phyloP scores from a whole-genome alignment of 208 protist genomes.

The Crithidia sp. region DNA sequence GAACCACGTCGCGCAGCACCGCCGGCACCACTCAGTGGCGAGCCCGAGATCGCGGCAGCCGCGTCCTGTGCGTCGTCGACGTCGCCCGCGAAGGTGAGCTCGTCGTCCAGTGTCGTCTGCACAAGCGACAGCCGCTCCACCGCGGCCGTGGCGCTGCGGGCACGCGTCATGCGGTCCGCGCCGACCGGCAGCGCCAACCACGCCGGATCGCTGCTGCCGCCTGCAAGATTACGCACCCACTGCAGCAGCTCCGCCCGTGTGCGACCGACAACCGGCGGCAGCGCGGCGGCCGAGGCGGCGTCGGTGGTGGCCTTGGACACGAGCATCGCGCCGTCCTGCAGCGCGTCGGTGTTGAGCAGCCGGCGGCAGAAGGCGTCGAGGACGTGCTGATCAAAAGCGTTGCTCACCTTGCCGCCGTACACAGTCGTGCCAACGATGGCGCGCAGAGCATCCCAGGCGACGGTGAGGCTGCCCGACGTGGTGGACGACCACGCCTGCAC shows the following conservation, averaged over 20 bases:
- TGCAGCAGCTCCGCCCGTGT: conserved; percentile 71
- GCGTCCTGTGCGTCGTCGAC: neutral
- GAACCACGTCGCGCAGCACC: neutral
- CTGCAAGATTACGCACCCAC: conserved; percentile 91
- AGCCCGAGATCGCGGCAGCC: neutral
- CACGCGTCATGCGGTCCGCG: conserved; percentile 83
- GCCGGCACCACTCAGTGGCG: neutral
- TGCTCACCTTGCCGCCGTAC: conserved; percentile 98
- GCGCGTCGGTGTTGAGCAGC: conserved; percentile 72
- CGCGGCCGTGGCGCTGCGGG: conserved; percentile 56
- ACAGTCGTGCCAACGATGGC: conserved; percentile 92
- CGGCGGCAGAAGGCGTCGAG: conserved; percentile 91
- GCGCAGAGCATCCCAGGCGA: conserved; percentile 96
- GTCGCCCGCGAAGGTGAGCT: conserved; percentile 30
- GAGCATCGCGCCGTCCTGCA: conserved; percentile 34
- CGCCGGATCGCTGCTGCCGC: conserved; percentile 64
- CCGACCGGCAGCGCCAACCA: conserved; percentile 96
- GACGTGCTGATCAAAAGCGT: conserved; percentile 97
- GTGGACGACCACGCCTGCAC: conserved; percentile 86
- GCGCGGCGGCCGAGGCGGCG: conserved; percentile 13
- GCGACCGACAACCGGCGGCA: conserved; percentile 30
- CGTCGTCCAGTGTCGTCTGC: conserved; percentile 66
- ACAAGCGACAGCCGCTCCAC: conserved; percentile 75
- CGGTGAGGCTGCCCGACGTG: conserved; percentile 42
- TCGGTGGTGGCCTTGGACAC: conserved; percentile 27